A percentile compares a stretch with the other conserved stretches of the same genome.
phyloP scores from a whole-genome alignment of 306 rosid species.

The Cicer cuneatum region DNA sequence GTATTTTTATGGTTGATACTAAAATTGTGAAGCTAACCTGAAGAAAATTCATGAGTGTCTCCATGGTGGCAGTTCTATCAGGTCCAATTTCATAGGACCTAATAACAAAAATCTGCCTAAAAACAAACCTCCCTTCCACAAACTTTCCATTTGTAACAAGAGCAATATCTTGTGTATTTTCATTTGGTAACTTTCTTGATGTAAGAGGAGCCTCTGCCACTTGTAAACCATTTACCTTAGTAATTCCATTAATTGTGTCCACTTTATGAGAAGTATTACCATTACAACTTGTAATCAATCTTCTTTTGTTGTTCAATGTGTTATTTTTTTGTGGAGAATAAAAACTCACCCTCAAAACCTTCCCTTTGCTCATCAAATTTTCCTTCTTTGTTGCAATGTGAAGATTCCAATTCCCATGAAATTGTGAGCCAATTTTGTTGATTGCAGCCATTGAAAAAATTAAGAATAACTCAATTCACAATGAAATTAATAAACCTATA shows the following conservation, averaged over 20 bases:
- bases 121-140: conserved; percentile 71
- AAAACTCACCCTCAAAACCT: conserved; percentile 18
- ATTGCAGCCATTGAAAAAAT: conserved; percentile 54
- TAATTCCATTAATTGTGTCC: conserved; percentile 52
- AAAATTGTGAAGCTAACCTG: conserved; percentile 56
- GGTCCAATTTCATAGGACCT: conserved; percentile 86
- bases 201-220: conserved; percentile 42
- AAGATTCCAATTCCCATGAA: conserved; percentile 35
- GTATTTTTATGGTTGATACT: no score
- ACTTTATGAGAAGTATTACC: conserved; percentile 31
- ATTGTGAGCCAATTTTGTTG: conserved; percentile 13
- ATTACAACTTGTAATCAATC: conserved; percentile 32
- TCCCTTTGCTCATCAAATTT: background rate
- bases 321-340: conserved; percentile 10
- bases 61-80: conserved; percentile 81
- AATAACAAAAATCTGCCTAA: conserved; percentile 63
- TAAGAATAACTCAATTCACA: conserved; percentile 4
- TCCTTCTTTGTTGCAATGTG: conserved; percentile 38
- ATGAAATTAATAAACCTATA: background rate
- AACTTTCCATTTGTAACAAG: conserved; percentile 68
- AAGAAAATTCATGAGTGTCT: conserved; percentile 79
- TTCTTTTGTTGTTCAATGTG: conserved; percentile 20
- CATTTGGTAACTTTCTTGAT: conserved; percentile 8
- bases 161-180: conserved; percentile 48
- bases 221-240: conserved; percentile 60